Percentiles rank a stretch among this genome's conserved stretches.
phyloP scores from a whole-genome alignment of 164 flowering plant species.

The Kingdonia uniflora region DNA sequence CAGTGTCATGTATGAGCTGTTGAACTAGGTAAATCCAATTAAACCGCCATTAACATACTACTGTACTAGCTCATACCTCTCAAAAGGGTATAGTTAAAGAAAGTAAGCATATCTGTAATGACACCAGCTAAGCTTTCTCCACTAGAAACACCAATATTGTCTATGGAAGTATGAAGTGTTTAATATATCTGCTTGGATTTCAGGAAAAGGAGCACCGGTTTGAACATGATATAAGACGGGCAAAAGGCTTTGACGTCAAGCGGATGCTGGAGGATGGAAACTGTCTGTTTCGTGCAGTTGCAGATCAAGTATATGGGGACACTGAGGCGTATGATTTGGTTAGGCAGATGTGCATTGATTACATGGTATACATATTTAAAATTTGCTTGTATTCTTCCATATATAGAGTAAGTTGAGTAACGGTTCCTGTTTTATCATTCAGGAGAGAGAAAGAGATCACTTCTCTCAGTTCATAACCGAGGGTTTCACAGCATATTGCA shows the following conservation, averaged over 20 bases:
- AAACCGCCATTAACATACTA: no score
- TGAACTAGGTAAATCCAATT: no score
- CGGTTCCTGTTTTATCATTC: conserved; percentile 10
- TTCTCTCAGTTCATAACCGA: conserved; percentile 92
- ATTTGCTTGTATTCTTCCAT: not conserved
- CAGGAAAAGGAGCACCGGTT: conserved; percentile 95
- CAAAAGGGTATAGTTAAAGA: no score
- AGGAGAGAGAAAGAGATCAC: conserved; percentile 97
- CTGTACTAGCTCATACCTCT: no score
- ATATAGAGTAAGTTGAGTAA: not conserved
- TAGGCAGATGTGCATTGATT: conserved; percentile 97
- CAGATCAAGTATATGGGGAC: conserved; percentile 99
- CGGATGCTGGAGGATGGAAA: conserved; percentile 95
- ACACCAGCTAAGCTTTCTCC: no score
- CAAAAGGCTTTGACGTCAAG: conserved; percentile 80
- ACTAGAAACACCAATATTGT: no score
- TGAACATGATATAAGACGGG: conserved; percentile 74
- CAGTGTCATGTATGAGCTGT: no score
- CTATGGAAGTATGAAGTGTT: no score
- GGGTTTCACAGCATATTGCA: conserved; percentile 92
- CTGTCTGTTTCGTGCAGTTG: conserved; percentile 97
- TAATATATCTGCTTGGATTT: conserved; percentile 7
- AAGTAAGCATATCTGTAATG: no score
- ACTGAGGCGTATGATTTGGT: conserved; percentile 70
- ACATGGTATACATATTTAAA: conserved; percentile 61